These are phyloP conservation scores for Tuber umbilicatum DNA, from an alignment of 495 filamentous ascomycete species.

Conservation along the genomic window DNA sequence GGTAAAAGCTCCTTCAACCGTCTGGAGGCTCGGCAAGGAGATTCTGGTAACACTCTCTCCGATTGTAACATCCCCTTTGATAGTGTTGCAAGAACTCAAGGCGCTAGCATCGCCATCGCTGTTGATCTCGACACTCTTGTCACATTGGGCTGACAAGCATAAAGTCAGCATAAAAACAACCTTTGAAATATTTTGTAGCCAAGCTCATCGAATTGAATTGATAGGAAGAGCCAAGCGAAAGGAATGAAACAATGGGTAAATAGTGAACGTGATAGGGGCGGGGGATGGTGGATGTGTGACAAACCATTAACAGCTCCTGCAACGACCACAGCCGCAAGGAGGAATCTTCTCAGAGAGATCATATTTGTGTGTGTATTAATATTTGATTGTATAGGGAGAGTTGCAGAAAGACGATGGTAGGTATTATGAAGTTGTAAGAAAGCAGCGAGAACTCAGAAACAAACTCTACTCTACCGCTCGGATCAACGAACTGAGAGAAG, in stretches of 20 bases:
- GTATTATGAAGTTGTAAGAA: constrained; percentile 16
- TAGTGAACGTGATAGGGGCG: background rate
- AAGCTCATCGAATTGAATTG: background rate
- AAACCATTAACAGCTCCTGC: constrained; percentile 60
- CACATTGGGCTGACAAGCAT: constrained; percentile 29
- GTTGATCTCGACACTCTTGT: constrained; percentile 53
- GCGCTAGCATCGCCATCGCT: constrained; percentile 65
- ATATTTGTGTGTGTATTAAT: constrained; percentile 53
- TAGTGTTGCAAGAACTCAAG: constrained; percentile 58
- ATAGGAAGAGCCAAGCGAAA: background rate
- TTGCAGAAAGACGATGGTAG: constrained; percentile 7
- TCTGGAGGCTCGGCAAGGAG: constrained; percentile 54
- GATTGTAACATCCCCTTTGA: constrained; percentile 66
- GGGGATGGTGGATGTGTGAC: constrained; percentile 35
- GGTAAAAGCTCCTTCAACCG: constrained; percentile 64
- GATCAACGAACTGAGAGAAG: constrained; percentile 25
- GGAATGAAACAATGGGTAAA: constrained; percentile 19
- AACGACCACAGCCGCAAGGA: constrained; percentile 67
- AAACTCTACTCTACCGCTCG: constrained; percentile 30
- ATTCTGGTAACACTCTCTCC: constrained; percentile 48
- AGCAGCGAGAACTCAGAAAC: constrained; percentile 31
- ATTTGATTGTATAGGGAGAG: constrained; percentile 24
- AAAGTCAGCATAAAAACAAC: constrained; percentile 8
- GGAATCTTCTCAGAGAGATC: constrained; percentile 61
- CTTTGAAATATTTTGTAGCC: background rate